Evolutionary conservation across 148 eudicot genomes (phyloP).

Genomic region (Silene latifolia): DNA sequence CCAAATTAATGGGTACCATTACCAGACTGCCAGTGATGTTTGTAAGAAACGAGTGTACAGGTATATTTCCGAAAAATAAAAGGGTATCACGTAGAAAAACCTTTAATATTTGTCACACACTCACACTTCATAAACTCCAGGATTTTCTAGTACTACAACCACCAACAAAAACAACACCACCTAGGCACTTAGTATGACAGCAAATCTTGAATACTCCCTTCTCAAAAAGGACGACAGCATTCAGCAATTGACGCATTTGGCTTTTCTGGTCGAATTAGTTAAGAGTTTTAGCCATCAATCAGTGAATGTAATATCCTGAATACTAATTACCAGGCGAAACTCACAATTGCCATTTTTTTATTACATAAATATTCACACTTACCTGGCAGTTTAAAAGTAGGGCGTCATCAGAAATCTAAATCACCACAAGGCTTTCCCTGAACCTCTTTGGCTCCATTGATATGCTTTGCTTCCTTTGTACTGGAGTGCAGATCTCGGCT

Average conservation of each 20-base stretch:
- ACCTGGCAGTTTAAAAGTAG: slow-evolving; percentile 13
- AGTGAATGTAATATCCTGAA: background rate
- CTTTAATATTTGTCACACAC: background rate
- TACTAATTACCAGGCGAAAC: background rate
- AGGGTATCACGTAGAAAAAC: no score
- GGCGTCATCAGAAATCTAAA: slow-evolving; percentile 57
- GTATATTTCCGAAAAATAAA: no score
- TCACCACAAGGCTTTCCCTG: slow-evolving; percentile 83
- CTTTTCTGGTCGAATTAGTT: background rate
- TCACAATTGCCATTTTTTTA: background rate
- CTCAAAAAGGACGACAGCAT: no score
- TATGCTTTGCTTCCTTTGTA: slow-evolving; percentile 30
- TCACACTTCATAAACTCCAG: background rate
- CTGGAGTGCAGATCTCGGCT: slow-evolving; percentile 40
- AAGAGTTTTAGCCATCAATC: background rate
- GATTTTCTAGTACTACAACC: background rate
- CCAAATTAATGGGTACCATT: no score
- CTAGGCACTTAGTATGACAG: no score
- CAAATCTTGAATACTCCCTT: no score
- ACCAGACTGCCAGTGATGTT: no score
- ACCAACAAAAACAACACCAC: background rate
- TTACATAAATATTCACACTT: slow-evolving; percentile 4
- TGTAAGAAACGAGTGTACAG: no score
- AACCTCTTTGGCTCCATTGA: slow-evolving; percentile 47
- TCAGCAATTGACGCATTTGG: background rate